These are phyloP conservation scores for Blechomonas ayalai DNA, from an alignment of 208 protist species.

Conservation along the genomic window DNA sequence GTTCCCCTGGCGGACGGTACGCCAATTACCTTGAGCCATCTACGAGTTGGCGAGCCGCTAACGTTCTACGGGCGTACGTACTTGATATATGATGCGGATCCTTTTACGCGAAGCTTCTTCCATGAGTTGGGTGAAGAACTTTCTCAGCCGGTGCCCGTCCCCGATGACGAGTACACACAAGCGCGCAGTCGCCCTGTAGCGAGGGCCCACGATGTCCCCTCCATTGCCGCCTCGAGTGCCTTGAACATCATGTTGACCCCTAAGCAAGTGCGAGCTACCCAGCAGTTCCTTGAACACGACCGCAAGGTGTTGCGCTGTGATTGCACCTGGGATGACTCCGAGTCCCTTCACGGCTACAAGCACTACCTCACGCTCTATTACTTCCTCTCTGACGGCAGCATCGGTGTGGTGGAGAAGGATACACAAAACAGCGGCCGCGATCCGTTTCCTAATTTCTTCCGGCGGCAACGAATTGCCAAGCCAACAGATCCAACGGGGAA, in stretches of 20 bases:
- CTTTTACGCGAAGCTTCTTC: slow-evolving; percentile 91
- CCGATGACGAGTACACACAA: slow-evolving; percentile 67
- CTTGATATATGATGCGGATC: slow-evolving; percentile 90
- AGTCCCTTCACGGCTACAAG: slow-evolving; percentile 81
- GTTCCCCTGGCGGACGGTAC: slow-evolving; percentile 67
- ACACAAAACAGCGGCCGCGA: slow-evolving; percentile 95
- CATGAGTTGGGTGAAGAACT: slow-evolving; percentile 46
- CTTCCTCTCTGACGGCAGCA: slow-evolving; percentile 95
- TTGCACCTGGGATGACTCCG: slow-evolving; percentile 93
- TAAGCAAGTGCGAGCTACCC: slow-evolving; percentile 82
- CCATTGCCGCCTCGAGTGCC: slow-evolving; percentile 57
- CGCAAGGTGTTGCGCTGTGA: slow-evolving; percentile 96
- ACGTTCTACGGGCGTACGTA: slow-evolving; percentile 93
- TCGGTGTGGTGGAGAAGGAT: slow-evolving; percentile 93
- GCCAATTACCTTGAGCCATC: slow-evolving; percentile 68
- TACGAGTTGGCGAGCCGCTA: slow-evolving; percentile 87
- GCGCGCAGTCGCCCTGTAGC: slow-evolving; percentile 30
- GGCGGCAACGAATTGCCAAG: slow-evolving; percentile 81
- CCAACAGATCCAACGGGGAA: slow-evolving; percentile 44
- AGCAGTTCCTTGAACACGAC: slow-evolving; percentile 93
- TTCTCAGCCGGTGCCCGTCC: slow-evolving; percentile 34
- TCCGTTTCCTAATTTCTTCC: slow-evolving; percentile 94
- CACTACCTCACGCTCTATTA: slow-evolving; percentile 95
- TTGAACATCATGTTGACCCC: slow-evolving; percentile 65
- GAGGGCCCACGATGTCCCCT: slow-evolving; percentile 70